These are phyloP conservation scores for Phialemonium atrogriseum DNA, from an alignment of 2,329 filamentous ascomycete genomes.

Conservation along the genomic window DNA sequence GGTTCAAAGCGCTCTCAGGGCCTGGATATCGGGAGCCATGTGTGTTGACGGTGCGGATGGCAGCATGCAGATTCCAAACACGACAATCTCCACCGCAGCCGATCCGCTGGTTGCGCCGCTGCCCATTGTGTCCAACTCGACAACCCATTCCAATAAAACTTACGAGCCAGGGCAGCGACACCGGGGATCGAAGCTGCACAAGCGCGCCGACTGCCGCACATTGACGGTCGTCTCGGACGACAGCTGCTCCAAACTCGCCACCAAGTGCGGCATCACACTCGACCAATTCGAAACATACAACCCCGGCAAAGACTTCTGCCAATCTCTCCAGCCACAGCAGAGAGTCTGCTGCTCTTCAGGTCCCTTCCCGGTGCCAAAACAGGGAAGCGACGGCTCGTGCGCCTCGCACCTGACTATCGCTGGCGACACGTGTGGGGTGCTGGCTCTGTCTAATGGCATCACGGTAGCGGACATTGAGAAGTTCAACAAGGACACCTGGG, in stretches of 20 bases:
- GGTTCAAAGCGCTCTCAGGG: background rate
- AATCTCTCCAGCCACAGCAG: constrained; percentile 21
- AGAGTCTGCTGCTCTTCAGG: constrained; percentile 29
- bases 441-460: background rate
- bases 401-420: constrained; percentile 20
- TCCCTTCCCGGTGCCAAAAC: constrained; percentile 24
- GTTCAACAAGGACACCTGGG: constrained; percentile 1
- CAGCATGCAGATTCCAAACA: background rate
- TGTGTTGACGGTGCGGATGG: too few relatives aligned
- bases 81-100: background rate
- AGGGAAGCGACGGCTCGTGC: constrained; percentile 26
- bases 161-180: background rate
- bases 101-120: background rate
- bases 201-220: background rate
- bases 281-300: constrained; percentile 19
- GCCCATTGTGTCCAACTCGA: background rate
- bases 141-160: background rate
- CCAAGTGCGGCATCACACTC: background rate
- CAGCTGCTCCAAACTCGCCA: background rate
- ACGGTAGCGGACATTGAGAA: background rate
- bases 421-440: constrained; percentile 13
- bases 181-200: background rate
- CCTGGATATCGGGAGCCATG: too few relatives aligned
- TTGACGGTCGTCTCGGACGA: background rate
- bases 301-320: constrained; percentile 18